phyloP scores from a whole-genome alignment of 2,329 filamentous ascomycete species.

The Trichoderma aggressivum region DNA sequence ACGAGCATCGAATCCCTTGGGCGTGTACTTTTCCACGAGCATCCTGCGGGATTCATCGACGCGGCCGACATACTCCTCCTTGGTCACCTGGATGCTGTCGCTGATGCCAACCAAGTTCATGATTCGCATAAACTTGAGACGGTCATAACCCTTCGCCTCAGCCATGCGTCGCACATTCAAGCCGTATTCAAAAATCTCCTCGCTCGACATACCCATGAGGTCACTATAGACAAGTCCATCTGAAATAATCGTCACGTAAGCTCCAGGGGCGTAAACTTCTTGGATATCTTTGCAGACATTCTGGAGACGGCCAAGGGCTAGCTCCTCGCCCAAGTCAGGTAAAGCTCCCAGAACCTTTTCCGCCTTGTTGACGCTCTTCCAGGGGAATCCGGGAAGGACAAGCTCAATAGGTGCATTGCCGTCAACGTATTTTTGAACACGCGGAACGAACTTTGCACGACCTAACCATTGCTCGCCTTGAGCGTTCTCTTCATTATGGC shows the following conservation, averaged over 20 bases:
- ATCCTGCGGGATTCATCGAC: not conserved
- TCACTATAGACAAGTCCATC: not conserved
- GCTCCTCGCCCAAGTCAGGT: not conserved
- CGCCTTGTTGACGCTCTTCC: not conserved
- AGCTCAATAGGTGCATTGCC: not conserved
- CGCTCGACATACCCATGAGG: not conserved
- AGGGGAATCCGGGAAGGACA: not conserved
- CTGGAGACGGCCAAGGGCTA: not conserved
- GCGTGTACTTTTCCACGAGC: not conserved
- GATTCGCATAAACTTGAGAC: constrained; percentile 2
- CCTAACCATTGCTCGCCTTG: not conserved
- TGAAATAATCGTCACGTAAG: not conserved
- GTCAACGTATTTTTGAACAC: not conserved
- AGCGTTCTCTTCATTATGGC: not conserved
- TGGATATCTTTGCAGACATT: not conserved
- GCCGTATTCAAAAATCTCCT: not conserved
- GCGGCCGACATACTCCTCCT: not conserved
- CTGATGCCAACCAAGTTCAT: not conserved
- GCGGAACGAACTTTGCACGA: not conserved
- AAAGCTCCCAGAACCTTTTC: not conserved
- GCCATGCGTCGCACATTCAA: not conserved
- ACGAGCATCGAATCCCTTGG: not conserved
- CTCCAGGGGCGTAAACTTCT: not conserved
- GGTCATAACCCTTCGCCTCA: not conserved
- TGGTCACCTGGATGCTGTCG: not conserved